Conservation (phyloP, 371 early-diverging fungal genomes). For the Gilbertella persicaria region DNA sequence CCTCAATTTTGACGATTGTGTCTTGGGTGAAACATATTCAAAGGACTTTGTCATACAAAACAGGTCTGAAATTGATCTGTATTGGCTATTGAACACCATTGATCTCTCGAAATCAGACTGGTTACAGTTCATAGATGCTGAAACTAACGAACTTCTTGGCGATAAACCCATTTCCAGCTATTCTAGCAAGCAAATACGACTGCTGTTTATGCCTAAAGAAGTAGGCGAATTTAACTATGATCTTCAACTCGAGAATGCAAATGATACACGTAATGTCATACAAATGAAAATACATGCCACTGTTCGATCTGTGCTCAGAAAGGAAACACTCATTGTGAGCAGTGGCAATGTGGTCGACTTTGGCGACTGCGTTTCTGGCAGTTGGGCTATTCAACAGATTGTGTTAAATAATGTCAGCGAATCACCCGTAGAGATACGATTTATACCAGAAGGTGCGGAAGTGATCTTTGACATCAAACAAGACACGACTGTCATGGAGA, state of each 20-base stretch:
- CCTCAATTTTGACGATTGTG: constrained; percentile 91
- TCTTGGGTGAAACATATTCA: constrained; percentile 84
- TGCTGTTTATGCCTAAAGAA: constrained; percentile 85
- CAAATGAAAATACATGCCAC: constrained; percentile 82
- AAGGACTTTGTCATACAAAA: constrained; percentile 91
- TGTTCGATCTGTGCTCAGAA: constrained; percentile 74
- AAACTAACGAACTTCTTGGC: constrained; percentile 63
- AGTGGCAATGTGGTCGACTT: constrained; percentile 86
- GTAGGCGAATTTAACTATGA: constrained; percentile 91
- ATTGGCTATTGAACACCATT: constrained; percentile 80
- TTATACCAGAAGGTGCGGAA: constrained; percentile 79
- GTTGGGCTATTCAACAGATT: constrained; percentile 78
- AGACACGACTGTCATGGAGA: constrained; percentile 9
- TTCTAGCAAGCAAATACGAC: constrained; percentile 71
- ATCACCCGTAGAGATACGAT: constrained; percentile 74
- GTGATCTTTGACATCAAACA: constrained; percentile 64
- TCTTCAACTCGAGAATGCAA: constrained; percentile 87
- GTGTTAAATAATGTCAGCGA: constrained; percentile 86
- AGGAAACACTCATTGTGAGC: constrained; percentile 78
- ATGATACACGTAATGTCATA: constrained; percentile 83
- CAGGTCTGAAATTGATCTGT: constrained; percentile 88
- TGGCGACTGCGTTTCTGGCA: constrained; percentile 91
- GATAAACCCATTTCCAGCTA: constrained; percentile 69
- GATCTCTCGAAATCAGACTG: constrained; percentile 67
- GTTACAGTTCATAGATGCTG: constrained; percentile 75